Base-by-base conservation (phyloP, 306 rosid species). In the Canavalia gladiata region DNA sequence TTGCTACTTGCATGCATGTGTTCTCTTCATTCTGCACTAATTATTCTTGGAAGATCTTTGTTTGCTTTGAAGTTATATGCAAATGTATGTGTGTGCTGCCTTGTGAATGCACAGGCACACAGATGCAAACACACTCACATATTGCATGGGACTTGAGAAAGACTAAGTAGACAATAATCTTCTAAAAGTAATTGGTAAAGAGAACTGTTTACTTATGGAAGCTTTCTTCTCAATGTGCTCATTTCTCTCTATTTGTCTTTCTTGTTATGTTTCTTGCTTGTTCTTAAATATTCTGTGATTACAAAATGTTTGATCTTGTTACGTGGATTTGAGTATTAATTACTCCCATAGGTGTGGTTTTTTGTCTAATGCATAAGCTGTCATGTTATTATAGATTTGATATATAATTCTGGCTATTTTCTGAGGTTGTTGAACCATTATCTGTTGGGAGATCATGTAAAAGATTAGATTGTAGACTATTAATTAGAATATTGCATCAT, bases 121-220 rank as follows among this genome's bases (percentile, higher is more conserved):
- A 51, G 6, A 33, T 52, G 65, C 2, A 0, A 29, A 34, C 29
- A 34, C 46, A 2, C 25, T 41, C 11, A 5, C 67, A 30, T 54
- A 41, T 18, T 80, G 25, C 73, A 67, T 74, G 54, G 41, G 42
- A 54, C 30, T 49, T 58, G 13, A 76, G 67, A 81, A 73, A 64
- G 55, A 72, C 33, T 69, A 65, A 34, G 25, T 18, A 18, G 25
- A 18, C 25, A 18, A 18, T 41, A 9, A 42, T 66, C 41, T 72
- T 31, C 63, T 45, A 34, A 75, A 65, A 54, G 50, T 37, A n/a
- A 45, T 54, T 77, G 25, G 28, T 71, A 28, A 68, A 54, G 77
- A 76, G 6, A 25, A 39, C 18, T 55, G 9, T 57, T 46, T 37
- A 30, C 71, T 56, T 56, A 62, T 64, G 46, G 56, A 75, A 76